Evolutionary conservation across 768 basidiomycete genomes (phyloP).

Genomic region (Lactarius psammicola): DNA sequence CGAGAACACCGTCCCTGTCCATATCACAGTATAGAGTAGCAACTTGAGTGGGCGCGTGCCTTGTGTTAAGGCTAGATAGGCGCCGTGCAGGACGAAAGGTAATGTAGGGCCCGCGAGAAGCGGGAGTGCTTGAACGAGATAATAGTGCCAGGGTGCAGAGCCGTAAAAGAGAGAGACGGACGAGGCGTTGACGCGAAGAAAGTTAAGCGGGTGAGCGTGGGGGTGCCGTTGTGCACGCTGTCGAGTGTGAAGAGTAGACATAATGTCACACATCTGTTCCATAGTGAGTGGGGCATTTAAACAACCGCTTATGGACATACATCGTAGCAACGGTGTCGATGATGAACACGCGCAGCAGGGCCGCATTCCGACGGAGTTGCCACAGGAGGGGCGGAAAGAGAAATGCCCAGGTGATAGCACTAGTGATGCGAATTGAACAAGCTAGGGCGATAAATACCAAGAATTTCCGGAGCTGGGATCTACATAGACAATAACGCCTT

Average conservation of each 20-base stretch:
- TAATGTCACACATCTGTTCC: constrained; percentile 20
- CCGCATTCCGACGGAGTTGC: constrained; percentile 43
- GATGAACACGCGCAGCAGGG: constrained; percentile 38
- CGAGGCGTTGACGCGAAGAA: constrained; percentile 79
- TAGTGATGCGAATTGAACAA: constrained; percentile 86
- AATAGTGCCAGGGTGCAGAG: constrained; percentile 83
- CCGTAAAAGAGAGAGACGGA: constrained; percentile 90
- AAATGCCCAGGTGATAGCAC: constrained; percentile 80
- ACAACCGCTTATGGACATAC: constrained; percentile 37
- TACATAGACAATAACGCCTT: constrained; percentile 31
- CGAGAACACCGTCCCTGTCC: constrained; percentile 73
- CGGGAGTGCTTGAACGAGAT: constrained; percentile 81
- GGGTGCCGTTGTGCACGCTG: constrained; percentile 62
- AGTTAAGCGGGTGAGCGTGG: constrained; percentile 75
- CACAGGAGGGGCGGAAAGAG: constrained; percentile 59
- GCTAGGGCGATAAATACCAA: constrained; percentile 70
- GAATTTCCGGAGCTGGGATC: constrained; percentile 36
- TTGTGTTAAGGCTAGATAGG: constrained; percentile 30
- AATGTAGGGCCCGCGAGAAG: constrained; percentile 71
- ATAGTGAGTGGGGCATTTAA: constrained; percentile 1
- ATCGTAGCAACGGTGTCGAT: constrained; percentile 43
- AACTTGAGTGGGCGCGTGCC: constrained; percentile 33
- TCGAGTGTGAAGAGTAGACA: constrained; percentile 47
- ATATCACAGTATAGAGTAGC: constrained; percentile 52
- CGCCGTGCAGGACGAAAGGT: constrained; percentile 68